These are phyloP conservation scores for Parmelia sp. DNA, from an alignment of 495 filamentous ascomycete species.

Conservation along the genomic window DNA sequence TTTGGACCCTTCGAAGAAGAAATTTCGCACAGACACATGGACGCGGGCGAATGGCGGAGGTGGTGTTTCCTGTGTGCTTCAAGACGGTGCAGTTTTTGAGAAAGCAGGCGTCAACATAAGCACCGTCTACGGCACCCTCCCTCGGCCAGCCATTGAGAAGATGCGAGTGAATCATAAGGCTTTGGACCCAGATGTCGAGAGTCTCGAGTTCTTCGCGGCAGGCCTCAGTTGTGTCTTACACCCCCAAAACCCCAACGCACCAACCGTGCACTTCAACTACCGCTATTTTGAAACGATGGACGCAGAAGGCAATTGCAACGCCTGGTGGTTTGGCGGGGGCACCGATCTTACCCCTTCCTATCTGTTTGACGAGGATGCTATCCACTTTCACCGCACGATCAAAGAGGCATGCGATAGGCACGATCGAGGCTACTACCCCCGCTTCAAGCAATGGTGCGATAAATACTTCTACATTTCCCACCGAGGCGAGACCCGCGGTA, in stretches of 20 bases:
- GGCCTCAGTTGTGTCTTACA: conserved; percentile 90
- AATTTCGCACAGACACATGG: conserved; percentile 83
- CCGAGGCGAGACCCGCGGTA: conserved; percentile 76
- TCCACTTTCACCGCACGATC: conserved; percentile 91
- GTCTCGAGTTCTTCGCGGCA: conserved; percentile 87
- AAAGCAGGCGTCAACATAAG: conserved; percentile 96
- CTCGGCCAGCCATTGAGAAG: conserved; percentile 78
- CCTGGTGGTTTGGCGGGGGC: conserved; percentile 98
- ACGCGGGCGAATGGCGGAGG: conserved; percentile 78
- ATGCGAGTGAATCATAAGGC: conserved; percentile 97
- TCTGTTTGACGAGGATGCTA: conserved; percentile 92
- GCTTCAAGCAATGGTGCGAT: conserved; percentile 98
- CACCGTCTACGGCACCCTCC: conserved; percentile 88
- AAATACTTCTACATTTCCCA: conserved; percentile 94
- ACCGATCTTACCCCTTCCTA: conserved; percentile 91
- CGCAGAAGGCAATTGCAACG: conserved; percentile 55
- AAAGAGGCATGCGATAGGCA: conserved; percentile 93
- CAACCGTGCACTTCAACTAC: conserved; percentile 97
- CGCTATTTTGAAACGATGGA: conserved; percentile 91
- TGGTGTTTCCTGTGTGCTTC: conserved; percentile 84
- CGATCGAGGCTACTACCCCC: conserved; percentile 84
- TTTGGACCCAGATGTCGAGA: conserved; percentile 67
- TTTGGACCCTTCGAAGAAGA: conserved; percentile 66
- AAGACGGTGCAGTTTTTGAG: conserved; percentile 95
- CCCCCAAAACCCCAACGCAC: conserved; percentile 90